phyloP scores from a whole-genome alignment of 1,139 yeast genomes.

The Candida glucosophila region DNA sequence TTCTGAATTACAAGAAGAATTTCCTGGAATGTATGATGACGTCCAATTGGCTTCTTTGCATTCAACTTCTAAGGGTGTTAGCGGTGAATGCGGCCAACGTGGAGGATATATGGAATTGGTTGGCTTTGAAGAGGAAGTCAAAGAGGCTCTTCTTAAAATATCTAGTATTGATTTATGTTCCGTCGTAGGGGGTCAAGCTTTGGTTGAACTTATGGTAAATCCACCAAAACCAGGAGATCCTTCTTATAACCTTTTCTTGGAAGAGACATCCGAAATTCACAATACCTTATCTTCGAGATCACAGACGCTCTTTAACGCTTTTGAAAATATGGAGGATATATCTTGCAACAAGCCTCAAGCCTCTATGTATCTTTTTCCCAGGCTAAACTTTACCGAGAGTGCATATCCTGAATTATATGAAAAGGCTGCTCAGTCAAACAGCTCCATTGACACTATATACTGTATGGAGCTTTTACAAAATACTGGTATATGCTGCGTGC shows the following conservation, averaged over 20 bases:
- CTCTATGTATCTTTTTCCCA: slow-evolving; percentile 95
- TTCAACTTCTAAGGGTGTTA: slow-evolving; percentile 92
- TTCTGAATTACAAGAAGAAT: slow-evolving; percentile 45
- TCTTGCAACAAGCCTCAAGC: slow-evolving; percentile 86
- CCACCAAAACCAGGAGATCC: slow-evolving; percentile 78
- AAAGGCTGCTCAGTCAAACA: slow-evolving; percentile 46
- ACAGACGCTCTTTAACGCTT: slow-evolving; percentile 54
- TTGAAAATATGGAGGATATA: slow-evolving; percentile 69
- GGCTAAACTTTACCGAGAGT: slow-evolving; percentile 47
- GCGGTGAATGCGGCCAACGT: slow-evolving; percentile 98
- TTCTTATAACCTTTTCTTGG: slow-evolving; percentile 58
- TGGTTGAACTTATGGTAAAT: slow-evolving; percentile 85
- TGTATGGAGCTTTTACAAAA: slow-evolving; percentile 71
- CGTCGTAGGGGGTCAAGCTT: slow-evolving; percentile 88
- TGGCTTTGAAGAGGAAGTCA: slow-evolving; percentile 67
- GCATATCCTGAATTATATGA: slow-evolving; percentile 44
- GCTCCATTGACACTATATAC: slow-evolving; percentile 77
- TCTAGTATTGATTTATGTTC: slow-evolving; percentile 91
- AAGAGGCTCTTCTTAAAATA: slow-evolving; percentile 66
- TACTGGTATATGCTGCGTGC: slow-evolving; percentile 97
- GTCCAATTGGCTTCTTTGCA: slow-evolving; percentile 91
- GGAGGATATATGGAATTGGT: slow-evolving; percentile 96
- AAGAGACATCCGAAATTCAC: slow-evolving; percentile 57
- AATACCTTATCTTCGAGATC: slow-evolving; percentile 59
- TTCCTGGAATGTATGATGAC: slow-evolving; percentile 48